These are phyloP conservation scores for Microstegium vimineum DNA, from an alignment of 176 grass and related monocot genomes.

Conservation along the genomic window DNA sequence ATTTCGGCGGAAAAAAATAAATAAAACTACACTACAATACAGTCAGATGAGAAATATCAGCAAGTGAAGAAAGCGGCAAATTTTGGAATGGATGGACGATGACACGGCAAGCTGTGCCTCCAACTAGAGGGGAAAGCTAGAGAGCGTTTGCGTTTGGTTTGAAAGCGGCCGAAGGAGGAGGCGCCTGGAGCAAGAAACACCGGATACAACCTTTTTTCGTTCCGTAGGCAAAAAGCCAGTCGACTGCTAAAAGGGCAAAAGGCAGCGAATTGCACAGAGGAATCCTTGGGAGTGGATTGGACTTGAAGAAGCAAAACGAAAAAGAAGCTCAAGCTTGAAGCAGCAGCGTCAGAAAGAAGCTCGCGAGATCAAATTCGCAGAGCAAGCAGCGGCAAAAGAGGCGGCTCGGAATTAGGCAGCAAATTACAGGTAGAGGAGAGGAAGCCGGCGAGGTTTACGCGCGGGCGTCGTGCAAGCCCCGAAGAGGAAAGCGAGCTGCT, in stretches of 20 bases:
- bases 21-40: too few species aligned
- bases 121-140: neutral
- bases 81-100: neutral
- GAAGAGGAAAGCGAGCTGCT: slow-evolving; percentile 19
- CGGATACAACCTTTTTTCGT: neutral
- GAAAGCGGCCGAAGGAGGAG: neutral
- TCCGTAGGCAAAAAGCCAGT: neutral
- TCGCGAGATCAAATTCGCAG: neutral
- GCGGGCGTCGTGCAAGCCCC: slow-evolving; percentile 13
- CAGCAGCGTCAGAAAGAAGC: neutral
- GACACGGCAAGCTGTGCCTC: neutral
- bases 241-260: neutral
- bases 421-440: neutral
- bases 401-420: neutral
- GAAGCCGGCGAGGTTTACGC: slow-evolving; percentile 20
- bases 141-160: neutral
- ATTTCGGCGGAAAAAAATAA: neutral
- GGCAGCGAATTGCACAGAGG: neutral
- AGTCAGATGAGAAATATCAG: neutral
- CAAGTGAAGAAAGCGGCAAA: neutral
- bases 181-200: slow-evolving; percentile 14
- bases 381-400: slow-evolving; percentile 7
- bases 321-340: neutral
- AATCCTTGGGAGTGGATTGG: neutral
- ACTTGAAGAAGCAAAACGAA: neutral